phyloP scores from a whole-genome alignment of 148 eudicot species.

The Fagopyrum homotropicum region DNA sequence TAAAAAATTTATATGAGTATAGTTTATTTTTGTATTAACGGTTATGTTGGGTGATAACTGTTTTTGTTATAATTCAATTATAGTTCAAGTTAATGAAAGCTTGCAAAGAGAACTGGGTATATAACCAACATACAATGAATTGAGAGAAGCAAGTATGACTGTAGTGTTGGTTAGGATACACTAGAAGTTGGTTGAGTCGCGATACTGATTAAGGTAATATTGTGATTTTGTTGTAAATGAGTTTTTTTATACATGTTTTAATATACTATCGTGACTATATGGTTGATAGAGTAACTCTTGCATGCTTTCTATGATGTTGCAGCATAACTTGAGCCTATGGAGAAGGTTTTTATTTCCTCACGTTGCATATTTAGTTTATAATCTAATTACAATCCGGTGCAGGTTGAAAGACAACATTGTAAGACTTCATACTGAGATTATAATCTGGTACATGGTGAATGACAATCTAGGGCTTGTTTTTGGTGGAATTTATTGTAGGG shows the following conservation, averaged over 20 bases:
- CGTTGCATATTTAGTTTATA: no score
- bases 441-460: no score
- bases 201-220: conserved; percentile 66
- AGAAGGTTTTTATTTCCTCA: no score
- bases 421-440: no score
- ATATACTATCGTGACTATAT: no score
- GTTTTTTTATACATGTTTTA: no score
- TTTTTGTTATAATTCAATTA: conserved; percentile 24
- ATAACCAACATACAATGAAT: conserved; percentile 64
- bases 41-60: neutral
- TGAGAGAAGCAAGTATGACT: conserved; percentile 59
- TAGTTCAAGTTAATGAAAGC: conserved; percentile 54
- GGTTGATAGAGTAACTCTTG: neutral
- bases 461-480: no score
- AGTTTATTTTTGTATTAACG: no score
- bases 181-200: conserved; percentile 76
- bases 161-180: conserved; percentile 37
- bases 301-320: conserved; percentile 24
- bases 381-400: no score
- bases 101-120: conserved; percentile 52
- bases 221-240: neutral
- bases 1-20: no score
- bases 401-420: no score
- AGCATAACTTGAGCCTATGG: conserved; percentile 83
- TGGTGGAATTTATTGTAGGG: no score